Evolutionary conservation across 768 basidiomycete species (phyloP), one percentile per base, ranked within the genome.

Genomic region (Boletales sp.): DNA sequence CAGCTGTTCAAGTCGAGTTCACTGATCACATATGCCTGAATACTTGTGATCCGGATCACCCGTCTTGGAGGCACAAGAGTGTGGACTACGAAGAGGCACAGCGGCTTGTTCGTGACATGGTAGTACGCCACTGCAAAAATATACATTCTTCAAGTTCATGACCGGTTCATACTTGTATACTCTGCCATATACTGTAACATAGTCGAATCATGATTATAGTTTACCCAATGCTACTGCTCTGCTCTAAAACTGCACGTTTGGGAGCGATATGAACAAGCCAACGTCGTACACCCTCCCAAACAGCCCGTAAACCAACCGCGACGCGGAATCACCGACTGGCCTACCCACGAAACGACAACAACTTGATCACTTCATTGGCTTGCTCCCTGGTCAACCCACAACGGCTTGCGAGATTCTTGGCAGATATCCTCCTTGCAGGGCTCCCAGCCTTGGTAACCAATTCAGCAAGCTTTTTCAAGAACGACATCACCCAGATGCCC

Each of bases 401-500:
- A 19, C 54, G 54, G 1, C 34, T 47, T 42, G 30, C 17, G n/a
- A 63, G 53, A n/a, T 42, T 49, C 41, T 42, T 54, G 43, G 32
- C 10, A 5, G 40, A 48, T 8, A 54, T 29, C 40, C 30, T 65
- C 24, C 4, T 56, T 38, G 41, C 14, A 18, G 48, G 11, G 39
- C 27, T 29, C 34, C 53, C 48, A 41, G 43, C 40, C 32, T 8
- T 54, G 8, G 24, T 27, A 27, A 62, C 40, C 44, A 65, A 37
- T 10, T 36, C 59, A 41, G 57, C 46, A 17, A 63, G 44, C 34
- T 5, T 56, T 36, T 8, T 62, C 51, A 63, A 56, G 43, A 63
- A 59, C 9, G 47, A 40, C 63, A 65, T 55, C 30, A 63, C 54
- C 62, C 62, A 62, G 32, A 5, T 18, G 2, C n/a, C 50, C 31